These are phyloP conservation scores for Ustilago loliicola DNA, from an alignment of 1,284 basidiomycete genomes.

Conservation along the genomic window DNA sequence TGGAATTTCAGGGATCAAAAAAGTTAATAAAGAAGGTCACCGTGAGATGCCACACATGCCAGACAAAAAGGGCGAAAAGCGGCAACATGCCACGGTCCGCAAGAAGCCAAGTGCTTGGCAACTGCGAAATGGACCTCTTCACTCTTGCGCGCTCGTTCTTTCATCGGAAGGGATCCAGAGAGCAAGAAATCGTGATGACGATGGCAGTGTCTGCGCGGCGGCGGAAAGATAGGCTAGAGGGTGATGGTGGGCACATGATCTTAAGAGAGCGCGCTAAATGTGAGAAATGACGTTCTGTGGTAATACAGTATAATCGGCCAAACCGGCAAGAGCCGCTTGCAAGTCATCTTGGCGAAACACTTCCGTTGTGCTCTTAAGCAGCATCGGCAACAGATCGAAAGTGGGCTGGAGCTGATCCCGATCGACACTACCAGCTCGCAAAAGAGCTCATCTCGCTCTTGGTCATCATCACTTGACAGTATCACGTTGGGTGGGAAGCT, in stretches of 20 bases:
- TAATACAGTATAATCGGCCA: neutral
- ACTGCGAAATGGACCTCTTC: neutral
- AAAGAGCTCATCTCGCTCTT: neutral
- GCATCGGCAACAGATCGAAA: neutral
- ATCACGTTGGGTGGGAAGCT: neutral
- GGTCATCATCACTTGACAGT: neutral
- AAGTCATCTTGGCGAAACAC: too few species aligned
- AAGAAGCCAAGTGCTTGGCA: neutral
- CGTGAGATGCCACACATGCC: neutral
- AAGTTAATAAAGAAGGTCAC: neutral
- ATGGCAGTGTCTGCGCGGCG: too few species aligned
- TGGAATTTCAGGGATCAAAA: too few species aligned
- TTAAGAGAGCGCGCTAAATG: neutral
- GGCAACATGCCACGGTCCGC: slow-evolving; percentile 4
- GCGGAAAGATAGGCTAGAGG: neutral
- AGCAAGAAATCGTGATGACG: too few species aligned
- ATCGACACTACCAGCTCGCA: neutral
- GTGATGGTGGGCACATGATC: neutral
- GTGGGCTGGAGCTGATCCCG: neutral
- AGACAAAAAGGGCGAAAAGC: too few species aligned
- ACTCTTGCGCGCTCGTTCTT: neutral
- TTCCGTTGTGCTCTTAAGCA: neutral
- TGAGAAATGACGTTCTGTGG: neutral
- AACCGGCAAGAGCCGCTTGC: neutral
- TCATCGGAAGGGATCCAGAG: neutral